These are phyloP conservation scores for Nidula niveotomentosa DNA, from an alignment of 1,284 basidiomycete species.

Conservation along the genomic window DNA sequence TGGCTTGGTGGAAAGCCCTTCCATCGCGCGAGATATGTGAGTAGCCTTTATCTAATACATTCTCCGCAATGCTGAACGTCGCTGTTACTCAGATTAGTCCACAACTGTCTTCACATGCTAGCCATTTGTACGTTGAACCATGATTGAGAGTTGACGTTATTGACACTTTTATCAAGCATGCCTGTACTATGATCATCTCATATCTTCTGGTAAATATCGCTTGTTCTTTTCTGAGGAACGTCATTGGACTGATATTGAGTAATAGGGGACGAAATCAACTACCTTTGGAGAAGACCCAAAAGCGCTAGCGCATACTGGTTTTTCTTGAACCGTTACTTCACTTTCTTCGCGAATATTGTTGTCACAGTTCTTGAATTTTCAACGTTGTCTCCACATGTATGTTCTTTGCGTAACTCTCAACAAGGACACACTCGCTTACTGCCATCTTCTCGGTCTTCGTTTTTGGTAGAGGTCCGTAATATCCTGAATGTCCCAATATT, in stretches of 20 bases:
- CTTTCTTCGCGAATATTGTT: slow-evolving; percentile 33
- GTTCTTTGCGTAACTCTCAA: background rate
- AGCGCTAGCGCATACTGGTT: slow-evolving; percentile 36
- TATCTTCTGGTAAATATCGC: slow-evolving; percentile 27
- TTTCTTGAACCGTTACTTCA: slow-evolving; percentile 41
- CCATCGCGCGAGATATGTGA: slow-evolving; percentile 14
- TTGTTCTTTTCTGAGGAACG: background rate
- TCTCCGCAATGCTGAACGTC: background rate
- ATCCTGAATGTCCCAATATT: background rate
- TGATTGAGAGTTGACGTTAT: too few relatives aligned
- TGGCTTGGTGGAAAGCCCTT: background rate
- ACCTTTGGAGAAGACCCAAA: slow-evolving; percentile 37
- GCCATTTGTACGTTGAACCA: slow-evolving; percentile 20
- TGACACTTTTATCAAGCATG: slow-evolving; percentile 18
- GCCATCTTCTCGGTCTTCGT: background rate
- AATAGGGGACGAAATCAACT: slow-evolving; percentile 34
- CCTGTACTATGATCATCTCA: slow-evolving; percentile 36
- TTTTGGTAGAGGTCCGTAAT: slow-evolving; percentile 14
- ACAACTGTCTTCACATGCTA: slow-evolving; percentile 26
- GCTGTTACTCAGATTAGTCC: slow-evolving; percentile 11
- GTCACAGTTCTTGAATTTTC: slow-evolving; percentile 28
- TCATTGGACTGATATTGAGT: background rate
- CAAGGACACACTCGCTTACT: background rate
- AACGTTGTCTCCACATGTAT: slow-evolving; percentile 9
- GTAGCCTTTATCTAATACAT: slow-evolving; percentile 1